These are phyloP conservation scores for Gynochthodes officinalis DNA, from an alignment of 257 asterid genomes.

Conservation along the genomic window DNA sequence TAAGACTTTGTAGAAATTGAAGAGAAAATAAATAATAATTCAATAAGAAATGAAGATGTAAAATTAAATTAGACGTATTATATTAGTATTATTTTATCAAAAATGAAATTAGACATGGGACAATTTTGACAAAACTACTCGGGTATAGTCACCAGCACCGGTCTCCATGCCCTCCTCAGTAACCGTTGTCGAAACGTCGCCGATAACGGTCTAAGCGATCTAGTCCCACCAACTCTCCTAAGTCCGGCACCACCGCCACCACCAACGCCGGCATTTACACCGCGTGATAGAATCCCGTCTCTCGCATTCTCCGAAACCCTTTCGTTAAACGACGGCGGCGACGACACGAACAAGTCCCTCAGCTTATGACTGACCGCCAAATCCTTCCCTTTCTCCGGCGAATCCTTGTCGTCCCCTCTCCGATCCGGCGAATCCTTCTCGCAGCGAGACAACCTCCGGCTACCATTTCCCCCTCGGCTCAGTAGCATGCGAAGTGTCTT, in stretches of 20 bases:
- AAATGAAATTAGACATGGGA: slow-evolving; percentile 15
- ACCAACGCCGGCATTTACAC: neutral
- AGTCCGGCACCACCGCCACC: slow-evolving; percentile 18
- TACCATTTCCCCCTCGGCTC: slow-evolving; percentile 40
- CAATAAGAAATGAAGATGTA: neutral
- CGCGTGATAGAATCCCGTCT: slow-evolving; percentile 36
- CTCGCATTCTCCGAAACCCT: slow-evolving; percentile 41
- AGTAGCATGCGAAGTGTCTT: slow-evolving; percentile 86
- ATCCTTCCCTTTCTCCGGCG: slow-evolving; percentile 26
- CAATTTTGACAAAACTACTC: slow-evolving; percentile 39
- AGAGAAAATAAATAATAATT: neutral
- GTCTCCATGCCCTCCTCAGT: slow-evolving; percentile 87
- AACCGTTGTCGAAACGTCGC: slow-evolving; percentile 84
- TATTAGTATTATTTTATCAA: slow-evolving; percentile 6
- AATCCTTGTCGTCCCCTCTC: neutral
- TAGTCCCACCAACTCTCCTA: slow-evolving; percentile 33
- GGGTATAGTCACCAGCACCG: slow-evolving; percentile 74
- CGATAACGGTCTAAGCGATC: slow-evolving; percentile 66
- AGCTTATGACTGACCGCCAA: slow-evolving; percentile 27
- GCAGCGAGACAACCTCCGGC: slow-evolving; percentile 28
- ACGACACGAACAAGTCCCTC: slow-evolving; percentile 35
- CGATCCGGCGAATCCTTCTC: slow-evolving; percentile 22
- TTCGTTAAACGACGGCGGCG: slow-evolving; percentile 67
- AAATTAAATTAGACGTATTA: neutral
- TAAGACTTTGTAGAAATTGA: no score